These are phyloP conservation scores for Forsythia suspensa DNA, from an alignment of 257 asterid genomes.

Conservation along the genomic window DNA sequence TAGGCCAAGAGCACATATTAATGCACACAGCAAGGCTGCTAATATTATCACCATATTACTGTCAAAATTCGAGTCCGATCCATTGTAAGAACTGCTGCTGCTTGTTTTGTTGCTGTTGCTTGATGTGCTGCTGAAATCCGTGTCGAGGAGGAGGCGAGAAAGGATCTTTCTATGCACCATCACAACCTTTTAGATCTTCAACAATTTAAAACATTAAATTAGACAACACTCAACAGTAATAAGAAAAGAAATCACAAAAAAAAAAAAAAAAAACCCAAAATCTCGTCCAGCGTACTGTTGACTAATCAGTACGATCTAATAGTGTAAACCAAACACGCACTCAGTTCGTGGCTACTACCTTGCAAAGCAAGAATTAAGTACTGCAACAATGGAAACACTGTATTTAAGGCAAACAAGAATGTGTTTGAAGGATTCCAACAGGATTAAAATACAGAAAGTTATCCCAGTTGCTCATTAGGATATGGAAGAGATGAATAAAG, in stretches of 20 bases:
- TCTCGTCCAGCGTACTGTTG: not conserved
- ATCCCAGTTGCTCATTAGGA: slow-evolving; percentile 24
- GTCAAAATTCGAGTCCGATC: slow-evolving; percentile 42
- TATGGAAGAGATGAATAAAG: slow-evolving; percentile 36
- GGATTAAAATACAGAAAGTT: slow-evolving; percentile 15
- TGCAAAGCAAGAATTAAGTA: not conserved
- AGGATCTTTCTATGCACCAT: slow-evolving; percentile 1
- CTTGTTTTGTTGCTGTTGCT: slow-evolving; percentile 15
- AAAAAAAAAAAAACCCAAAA: no score
- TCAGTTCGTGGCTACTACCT: not conserved
- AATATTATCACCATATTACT: slow-evolving; percentile 65
- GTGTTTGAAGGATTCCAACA: slow-evolving; percentile 39
- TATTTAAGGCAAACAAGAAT: slow-evolving; percentile 3
- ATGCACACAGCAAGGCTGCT: slow-evolving; percentile 60
- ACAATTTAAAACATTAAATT: not conserved
- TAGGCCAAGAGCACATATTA: slow-evolving; percentile 60
- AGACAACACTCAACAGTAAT: not conserved
- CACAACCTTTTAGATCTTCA: slow-evolving; percentile 8
- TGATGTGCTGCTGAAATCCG: slow-evolving; percentile 10
- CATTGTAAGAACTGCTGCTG: slow-evolving; percentile 12
- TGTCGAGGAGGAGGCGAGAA: slow-evolving; percentile 31
- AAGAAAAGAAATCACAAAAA: no score
- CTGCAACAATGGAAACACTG: not conserved
- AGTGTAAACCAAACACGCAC: not conserved
- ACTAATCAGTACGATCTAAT: not conserved